Evolutionary conservation across 441 rosid species (phyloP).

Genomic region (Jatropha podagrica): DNA sequence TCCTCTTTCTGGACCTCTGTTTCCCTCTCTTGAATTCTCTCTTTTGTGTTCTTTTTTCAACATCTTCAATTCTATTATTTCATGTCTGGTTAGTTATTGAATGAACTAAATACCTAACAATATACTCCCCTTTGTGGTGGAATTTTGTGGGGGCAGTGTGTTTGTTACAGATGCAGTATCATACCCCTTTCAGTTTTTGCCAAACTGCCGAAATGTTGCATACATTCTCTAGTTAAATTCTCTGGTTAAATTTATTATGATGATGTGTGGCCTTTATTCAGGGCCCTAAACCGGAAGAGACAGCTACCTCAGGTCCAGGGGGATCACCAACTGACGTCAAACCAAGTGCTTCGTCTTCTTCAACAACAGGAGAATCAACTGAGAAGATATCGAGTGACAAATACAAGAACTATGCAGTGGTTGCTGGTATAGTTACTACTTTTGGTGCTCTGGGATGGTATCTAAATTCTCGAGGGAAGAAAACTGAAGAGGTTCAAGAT

Average conservation of each 20-base stretch:
- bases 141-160: neutral
- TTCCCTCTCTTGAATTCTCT: too few species aligned
- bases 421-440: constrained; percentile 62
- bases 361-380: constrained; percentile 45
- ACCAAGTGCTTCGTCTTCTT: constrained; percentile 42
- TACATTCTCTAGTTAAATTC: neutral
- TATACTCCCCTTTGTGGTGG: neutral
- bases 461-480: constrained; percentile 67
- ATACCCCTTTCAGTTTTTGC: neutral
- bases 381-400: constrained; percentile 74
- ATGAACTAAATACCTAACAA: neutral
- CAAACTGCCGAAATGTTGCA: neutral
- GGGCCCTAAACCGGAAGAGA: constrained; percentile 72
- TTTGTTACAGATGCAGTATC: neutral
- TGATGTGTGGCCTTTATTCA: constrained; percentile 19
- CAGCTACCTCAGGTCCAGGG: constrained; percentile 42
- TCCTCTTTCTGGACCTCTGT: too few species aligned
- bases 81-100: too few species aligned
- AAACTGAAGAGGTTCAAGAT: constrained; percentile 58
- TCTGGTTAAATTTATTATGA: constrained; percentile 1
- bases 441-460: constrained; percentile 88
- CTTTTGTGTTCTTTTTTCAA: too few species aligned
- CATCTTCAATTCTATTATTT: too few species aligned
- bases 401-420: constrained; percentile 72
- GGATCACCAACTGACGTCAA: constrained; percentile 46